Base-by-base conservation (phyloP, 139 green algal genomes). In the Coelastrella sp. region DNA sequence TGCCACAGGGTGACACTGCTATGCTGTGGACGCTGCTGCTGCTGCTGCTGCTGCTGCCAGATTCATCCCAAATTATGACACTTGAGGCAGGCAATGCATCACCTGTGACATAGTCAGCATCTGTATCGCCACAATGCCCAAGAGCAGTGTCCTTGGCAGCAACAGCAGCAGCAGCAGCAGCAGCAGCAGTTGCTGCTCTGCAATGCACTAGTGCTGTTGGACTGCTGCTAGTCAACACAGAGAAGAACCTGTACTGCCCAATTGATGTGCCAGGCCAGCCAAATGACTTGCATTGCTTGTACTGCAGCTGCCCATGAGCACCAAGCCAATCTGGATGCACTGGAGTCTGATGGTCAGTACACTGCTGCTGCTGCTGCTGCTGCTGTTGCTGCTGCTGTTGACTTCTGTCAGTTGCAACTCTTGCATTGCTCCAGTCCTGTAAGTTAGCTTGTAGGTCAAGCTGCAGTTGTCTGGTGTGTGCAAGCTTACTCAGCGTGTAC, bases 21-120 rank as follows among this genome's bases (percentile, higher is more conserved):
- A 82, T 21, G 60, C 60, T 76, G 41, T 63, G 41, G 19, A 63
- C 50, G 63, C 63, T 85, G 79, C 63, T 78, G 79, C 63, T 79
- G 48, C 45, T 79, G 79, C 63, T 66, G 43, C 43, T 57, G 37
- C 30, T 53, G 63, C 30, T 51, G 30, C 34, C 63, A 67, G 43
- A 35, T 30, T 76, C 60, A 67, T 11, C 13, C 76, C 59, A 74
- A 1, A 83, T 35, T 5, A 83, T 11, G 2, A 83, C 40, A 21
- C 23, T 2, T 23, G 23, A 6, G 41, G 13, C 2, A 27, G 72
- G 23, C 9, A 59, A 27, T 30, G 35, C 35, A n/a, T 50, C 41
- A 34, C 45, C 53, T 59, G 37, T 51, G 13, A 2, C 30, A 30
- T 57, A 9, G 45, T 57, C 45, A 32, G 53, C 6, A 0, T 19